Percentiles rank a stretch among this genome's conserved stretches.
These are phyloP conservation scores for Aureobasidium vineae DNA, from an alignment of 2,329 filamentous ascomycete species.

Conservation along the genomic window DNA sequence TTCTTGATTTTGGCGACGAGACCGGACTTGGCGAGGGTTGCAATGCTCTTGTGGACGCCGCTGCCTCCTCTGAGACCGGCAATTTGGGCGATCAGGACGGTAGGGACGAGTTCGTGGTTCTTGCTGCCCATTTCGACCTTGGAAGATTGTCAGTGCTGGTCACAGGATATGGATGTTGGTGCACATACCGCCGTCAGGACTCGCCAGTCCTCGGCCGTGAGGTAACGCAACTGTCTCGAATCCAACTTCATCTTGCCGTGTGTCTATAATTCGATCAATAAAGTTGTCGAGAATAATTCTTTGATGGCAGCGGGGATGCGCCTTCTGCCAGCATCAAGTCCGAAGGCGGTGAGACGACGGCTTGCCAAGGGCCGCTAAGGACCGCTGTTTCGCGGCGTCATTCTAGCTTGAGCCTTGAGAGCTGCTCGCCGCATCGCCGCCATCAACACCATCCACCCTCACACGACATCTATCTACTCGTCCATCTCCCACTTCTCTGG, in stretches of 20 bases:
- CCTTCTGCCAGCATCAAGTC: slow-evolving; percentile 19
- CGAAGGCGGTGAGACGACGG: slow-evolving; percentile 25
- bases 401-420: background rate
- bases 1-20: slow-evolving; percentile 93
- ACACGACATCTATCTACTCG: slow-evolving; percentile 32
- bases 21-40: slow-evolving; percentile 83
- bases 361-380: slow-evolving; percentile 10
- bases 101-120: slow-evolving; percentile 97
- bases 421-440: slow-evolving; percentile 19
- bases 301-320: slow-evolving; percentile 3
- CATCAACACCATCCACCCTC: slow-evolving; percentile 26
- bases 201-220: slow-evolving; percentile 90
- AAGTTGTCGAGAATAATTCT: background rate
- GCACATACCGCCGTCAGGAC: slow-evolving; percentile 80
- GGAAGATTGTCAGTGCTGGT: slow-evolving; percentile 29
- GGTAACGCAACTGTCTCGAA: slow-evolving; percentile 87
- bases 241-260: slow-evolving; percentile 81
- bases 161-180: background rate
- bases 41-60: slow-evolving; percentile 83
- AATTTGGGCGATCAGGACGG: slow-evolving; percentile 78
- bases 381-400: slow-evolving; percentile 17
- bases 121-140: slow-evolving; percentile 92
- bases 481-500: slow-evolving; percentile 10
- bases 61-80: slow-evolving; percentile 71
- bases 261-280: background rate